These are phyloP conservation scores for Alternaria dauci DNA, from an alignment of 2,329 filamentous ascomycete genomes.

Conservation along the genomic window DNA sequence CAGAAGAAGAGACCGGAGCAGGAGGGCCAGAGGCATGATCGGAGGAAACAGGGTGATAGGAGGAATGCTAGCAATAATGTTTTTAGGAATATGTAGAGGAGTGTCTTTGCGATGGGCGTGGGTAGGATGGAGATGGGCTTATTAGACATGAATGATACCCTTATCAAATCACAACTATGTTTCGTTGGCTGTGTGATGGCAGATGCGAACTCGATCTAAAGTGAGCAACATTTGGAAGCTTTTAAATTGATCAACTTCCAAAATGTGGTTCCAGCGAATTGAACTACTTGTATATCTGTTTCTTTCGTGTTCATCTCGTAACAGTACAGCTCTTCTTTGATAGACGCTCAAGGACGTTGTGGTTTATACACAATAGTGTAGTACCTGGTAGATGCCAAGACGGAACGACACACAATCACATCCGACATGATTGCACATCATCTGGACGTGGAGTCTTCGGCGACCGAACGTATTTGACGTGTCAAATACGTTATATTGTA, in stretches of 20 bases:
- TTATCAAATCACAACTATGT: background rate
- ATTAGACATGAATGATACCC: slow-evolving; percentile 4
- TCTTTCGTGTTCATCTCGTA: no score
- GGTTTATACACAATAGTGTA: no score
- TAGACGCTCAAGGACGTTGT: background rate
- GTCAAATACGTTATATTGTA: background rate
- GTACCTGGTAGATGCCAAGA: background rate
- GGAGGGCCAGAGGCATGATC: slow-evolving; percentile 31
- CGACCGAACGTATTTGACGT: background rate
- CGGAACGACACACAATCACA: background rate
- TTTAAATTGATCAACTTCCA: no score
- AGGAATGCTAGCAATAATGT: slow-evolving; percentile 80
- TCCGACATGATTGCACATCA: background rate
- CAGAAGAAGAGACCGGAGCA: slow-evolving; percentile 46
- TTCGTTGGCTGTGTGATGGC: background rate
- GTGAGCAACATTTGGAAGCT: rapidly evolving
- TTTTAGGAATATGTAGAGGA: slow-evolving; percentile 69
- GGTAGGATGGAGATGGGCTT: background rate
- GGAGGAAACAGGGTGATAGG: slow-evolving; percentile 62
- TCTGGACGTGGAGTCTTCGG: background rate
- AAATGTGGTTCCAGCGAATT: no score
- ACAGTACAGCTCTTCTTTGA: rapidly evolving
- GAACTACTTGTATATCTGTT: no score
- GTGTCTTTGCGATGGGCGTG: background rate
- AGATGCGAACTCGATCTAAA: rapidly evolving